phyloP scores from a whole-genome alignment of 345 rosid species.

The Clausena lansium region DNA sequence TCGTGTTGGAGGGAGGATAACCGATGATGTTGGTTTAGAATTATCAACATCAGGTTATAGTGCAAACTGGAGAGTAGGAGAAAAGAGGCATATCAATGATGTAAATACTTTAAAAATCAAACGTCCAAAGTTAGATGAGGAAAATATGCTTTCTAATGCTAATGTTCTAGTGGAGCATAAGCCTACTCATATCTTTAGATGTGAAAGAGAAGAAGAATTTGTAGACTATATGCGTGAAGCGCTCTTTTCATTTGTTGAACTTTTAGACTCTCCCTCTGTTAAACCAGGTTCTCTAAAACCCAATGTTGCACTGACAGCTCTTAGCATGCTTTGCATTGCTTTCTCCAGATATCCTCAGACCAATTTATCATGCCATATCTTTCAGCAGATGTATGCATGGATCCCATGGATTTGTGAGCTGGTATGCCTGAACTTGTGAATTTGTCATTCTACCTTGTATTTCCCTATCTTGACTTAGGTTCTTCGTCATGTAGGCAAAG shows the following conservation, averaged over 20 bases:
- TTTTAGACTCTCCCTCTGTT: constrained; percentile 46
- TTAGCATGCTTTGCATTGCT: constrained; percentile 77
- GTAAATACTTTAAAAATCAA: constrained; percentile 40
- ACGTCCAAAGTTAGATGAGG: constrained; percentile 63
- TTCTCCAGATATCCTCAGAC: constrained; percentile 59
- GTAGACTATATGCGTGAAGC: constrained; percentile 46
- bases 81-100: constrained; percentile 53
- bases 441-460: constrained; percentile 3
- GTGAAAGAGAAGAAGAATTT: constrained; percentile 52
- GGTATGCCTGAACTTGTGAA: constrained; percentile 36
- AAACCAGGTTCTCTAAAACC: constrained; percentile 46
- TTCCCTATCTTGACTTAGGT: constrained; percentile 5
- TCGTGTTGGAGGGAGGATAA: constrained; percentile 41
- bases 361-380: constrained; percentile 51
- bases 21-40: constrained; percentile 22
- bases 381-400: constrained; percentile 62
- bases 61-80: constrained; percentile 47
- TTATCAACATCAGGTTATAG: constrained; percentile 28
- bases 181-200: constrained; percentile 29
- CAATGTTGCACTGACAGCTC: constrained; percentile 61
- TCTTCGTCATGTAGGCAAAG: constrained; percentile 50
- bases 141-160: constrained; percentile 31
- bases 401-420: constrained; percentile 76
- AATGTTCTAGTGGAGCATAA: constrained; percentile 32
- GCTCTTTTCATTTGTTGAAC: constrained; percentile 58